Conservation (phyloP, 179 eudicot species). For the Amaranthus tricolor region DNA sequence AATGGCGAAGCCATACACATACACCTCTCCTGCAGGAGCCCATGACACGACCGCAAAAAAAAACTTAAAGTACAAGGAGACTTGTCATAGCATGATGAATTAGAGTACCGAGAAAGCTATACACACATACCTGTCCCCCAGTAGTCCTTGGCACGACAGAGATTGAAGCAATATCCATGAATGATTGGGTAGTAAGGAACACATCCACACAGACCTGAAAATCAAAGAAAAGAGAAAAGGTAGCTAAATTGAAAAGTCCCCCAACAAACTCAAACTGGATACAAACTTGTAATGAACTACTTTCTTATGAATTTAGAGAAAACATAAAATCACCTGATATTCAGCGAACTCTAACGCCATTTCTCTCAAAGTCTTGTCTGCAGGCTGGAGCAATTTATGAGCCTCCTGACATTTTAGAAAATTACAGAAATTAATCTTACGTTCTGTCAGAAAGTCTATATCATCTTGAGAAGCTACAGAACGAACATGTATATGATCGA, state of each 20-base stretch:
- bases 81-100: not conserved
- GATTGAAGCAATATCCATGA: conserved; percentile 80
- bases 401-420: conserved; percentile 59
- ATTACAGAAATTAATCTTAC: not conserved
- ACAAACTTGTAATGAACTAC: not conserved
- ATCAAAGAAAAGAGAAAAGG: conserved; percentile 7
- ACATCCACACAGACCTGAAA: conserved; percentile 89
- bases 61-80: not conserved
- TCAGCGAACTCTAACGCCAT: conserved; percentile 95
- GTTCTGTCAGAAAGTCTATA: conserved; percentile 8
- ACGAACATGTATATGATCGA: not conserved
- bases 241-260: not conserved
- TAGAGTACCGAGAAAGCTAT: too few relatives aligned
- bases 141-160: conserved; percentile 91
- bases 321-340: conserved; percentile 56
- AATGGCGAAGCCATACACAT: not conserved
- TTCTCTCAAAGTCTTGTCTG: conserved; percentile 71
- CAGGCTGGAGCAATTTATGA: conserved; percentile 84
- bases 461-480: not conserved
- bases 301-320: not conserved
- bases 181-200: conserved; percentile 79
- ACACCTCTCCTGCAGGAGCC: conserved; percentile 95
- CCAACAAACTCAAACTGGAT: not conserved
- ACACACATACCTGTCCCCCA: conserved; percentile 76
- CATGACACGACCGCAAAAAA: conserved; percentile 61